A percentile compares a stretch with the other conserved stretches of the same genome.
Evolutionary conservation across 2,329 filamentous ascomycete genomes (phyloP).

Genomic region (Nemania diffusa): DNA sequence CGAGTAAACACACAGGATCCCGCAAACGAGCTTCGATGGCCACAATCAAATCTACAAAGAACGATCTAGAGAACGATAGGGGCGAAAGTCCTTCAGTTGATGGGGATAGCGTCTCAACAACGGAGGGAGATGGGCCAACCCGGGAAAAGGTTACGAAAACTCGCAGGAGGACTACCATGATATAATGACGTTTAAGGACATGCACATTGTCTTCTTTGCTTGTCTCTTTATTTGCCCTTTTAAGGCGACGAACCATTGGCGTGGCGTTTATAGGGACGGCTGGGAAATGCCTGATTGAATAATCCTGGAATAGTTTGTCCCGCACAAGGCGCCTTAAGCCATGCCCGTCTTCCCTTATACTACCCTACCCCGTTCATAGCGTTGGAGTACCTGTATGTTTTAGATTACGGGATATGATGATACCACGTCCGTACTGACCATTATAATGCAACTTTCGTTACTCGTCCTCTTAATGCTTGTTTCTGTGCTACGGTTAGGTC

Average conservation of each 20-base stretch:
- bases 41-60: constrained; percentile 49
- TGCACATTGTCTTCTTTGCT: background rate
- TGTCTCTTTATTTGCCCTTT: constrained; percentile 19
- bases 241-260: constrained; percentile 28
- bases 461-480: background rate
- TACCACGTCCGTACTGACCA: constrained; percentile 24
- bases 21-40: constrained; percentile 59
- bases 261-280: constrained; percentile 29
- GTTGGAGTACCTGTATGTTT: constrained; percentile 40
- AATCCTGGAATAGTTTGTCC: constrained; percentile 11
- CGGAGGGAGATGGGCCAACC: constrained; percentile 42
- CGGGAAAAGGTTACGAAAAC: constrained; percentile 50
- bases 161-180: constrained; percentile 69
- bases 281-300: constrained; percentile 24
- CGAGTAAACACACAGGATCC: constrained; percentile 37
- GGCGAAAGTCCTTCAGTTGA: constrained; percentile 37
- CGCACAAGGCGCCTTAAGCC: constrained; percentile 2
- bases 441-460: constrained; percentile 1
- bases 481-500: background rate
- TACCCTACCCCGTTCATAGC: constrained; percentile 39
- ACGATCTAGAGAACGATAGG: constrained; percentile 41
- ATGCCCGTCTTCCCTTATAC: constrained; percentile 25
- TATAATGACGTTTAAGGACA: constrained; percentile 52
- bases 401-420: constrained; percentile 28
- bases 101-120: constrained; percentile 50